Percentiles rank a stretch among this genome's conserved stretches.
These are phyloP conservation scores for Leishmania aethiopica DNA, from an alignment of 208 protist genomes.

Conservation along the genomic window DNA sequence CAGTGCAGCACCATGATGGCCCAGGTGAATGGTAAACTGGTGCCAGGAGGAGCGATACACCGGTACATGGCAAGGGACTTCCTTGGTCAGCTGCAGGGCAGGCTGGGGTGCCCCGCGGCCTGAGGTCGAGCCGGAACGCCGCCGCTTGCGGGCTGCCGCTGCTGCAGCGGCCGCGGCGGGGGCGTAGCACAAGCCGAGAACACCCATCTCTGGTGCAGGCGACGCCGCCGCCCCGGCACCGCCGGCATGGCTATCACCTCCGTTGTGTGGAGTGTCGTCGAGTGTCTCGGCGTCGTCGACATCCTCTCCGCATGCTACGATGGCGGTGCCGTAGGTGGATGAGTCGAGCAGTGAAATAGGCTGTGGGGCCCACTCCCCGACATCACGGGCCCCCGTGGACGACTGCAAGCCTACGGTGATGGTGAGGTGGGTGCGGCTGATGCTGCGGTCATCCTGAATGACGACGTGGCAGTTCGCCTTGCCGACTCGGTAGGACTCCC, in stretches of 20 bases:
- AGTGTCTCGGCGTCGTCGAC: conserved; percentile 5
- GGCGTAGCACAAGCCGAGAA: conserved; percentile 26
- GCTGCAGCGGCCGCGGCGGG: background rate
- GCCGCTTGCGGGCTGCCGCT: background rate
- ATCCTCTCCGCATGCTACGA: conserved; percentile 30
- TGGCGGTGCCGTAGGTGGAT: conserved; percentile 71
- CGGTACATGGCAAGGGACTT: conserved; percentile 40
- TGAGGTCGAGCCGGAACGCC: background rate
- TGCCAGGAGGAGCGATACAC: conserved; percentile 40
- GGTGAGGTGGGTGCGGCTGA: conserved; percentile 79
- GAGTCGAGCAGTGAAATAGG: conserved; percentile 66
- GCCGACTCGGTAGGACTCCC: conserved; percentile 60
- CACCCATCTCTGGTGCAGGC: conserved; percentile 8
- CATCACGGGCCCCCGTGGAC: background rate
- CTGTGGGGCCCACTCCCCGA: conserved; percentile 19
- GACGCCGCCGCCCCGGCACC: background rate
- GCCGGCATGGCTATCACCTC: background rate
- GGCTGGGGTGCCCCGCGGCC: background rate
- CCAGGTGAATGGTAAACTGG: conserved; percentile 45
- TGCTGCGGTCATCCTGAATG: conserved; percentile 72
- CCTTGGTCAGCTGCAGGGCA: conserved; percentile 25
- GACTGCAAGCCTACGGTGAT: conserved; percentile 34
- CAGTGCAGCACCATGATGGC: conserved; percentile 59
- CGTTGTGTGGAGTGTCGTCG: background rate
- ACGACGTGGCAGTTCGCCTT: conserved; percentile 68